These are phyloP conservation scores for Scorias spongiosa DNA, from an alignment of 2,329 filamentous ascomycete species.

Conservation along the genomic window DNA sequence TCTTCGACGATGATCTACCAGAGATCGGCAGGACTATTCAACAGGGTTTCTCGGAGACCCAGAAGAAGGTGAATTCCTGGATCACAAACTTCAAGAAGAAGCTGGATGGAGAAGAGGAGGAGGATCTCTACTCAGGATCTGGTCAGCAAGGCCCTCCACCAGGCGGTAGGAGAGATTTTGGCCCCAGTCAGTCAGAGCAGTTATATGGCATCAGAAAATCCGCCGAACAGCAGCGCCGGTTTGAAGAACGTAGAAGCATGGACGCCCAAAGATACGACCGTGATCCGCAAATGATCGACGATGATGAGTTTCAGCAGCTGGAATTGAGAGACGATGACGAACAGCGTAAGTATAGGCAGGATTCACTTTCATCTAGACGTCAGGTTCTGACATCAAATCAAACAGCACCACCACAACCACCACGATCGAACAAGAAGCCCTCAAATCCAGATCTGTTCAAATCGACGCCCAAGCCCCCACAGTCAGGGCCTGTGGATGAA, in stretches of 20 bases:
- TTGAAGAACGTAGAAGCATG: constrained; percentile 44
- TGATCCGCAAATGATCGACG: constrained; percentile 75
- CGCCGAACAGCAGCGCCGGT: constrained; percentile 10
- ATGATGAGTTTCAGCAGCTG: constrained; percentile 59
- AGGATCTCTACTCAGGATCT: constrained; percentile 36
- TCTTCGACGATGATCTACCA: constrained; percentile 90
- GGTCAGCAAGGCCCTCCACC: constrained; percentile 11
- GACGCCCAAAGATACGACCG: constrained; percentile 91
- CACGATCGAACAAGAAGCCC: constrained; percentile 43
- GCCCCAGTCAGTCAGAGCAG: constrained; percentile 22
- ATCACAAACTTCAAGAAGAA: constrained; percentile 84
- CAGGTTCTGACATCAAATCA: neutral
- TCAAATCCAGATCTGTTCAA: constrained; percentile 74
- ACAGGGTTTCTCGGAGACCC: constrained; percentile 89
- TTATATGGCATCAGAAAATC: constrained; percentile 22
- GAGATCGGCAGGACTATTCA: constrained; percentile 84
- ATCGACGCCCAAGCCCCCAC: constrained; percentile 40
- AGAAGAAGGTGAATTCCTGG: constrained; percentile 85
- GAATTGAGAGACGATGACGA: constrained; percentile 47
- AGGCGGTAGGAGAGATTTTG: constrained; percentile 20
- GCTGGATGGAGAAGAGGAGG: constrained; percentile 61
- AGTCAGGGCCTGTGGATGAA: constrained; percentile 56
- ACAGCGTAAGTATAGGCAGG: constrained; percentile 19
- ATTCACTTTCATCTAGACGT: neutral
- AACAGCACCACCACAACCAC: constrained; percentile 33